A percentile compares a stretch with the other conserved stretches of the same genome.
Evolutionary conservation across 306 rosid genomes (phyloP).

Genomic region (Dryas alaskensis): DNA sequence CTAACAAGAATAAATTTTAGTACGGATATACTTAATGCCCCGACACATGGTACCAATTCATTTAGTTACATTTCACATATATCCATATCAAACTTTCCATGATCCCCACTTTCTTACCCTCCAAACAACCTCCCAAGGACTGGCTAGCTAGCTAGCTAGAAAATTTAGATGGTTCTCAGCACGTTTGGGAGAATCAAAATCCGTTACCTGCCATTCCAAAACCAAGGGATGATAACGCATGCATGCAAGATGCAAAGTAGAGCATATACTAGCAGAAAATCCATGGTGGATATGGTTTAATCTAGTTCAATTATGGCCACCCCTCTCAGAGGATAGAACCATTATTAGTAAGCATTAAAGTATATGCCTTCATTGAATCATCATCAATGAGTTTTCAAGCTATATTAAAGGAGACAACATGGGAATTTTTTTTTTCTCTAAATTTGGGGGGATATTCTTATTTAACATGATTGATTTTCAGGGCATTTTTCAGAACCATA

Average conservation of each 20-base stretch:
- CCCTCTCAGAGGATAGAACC: slow-evolving; percentile 1
- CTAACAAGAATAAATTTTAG: no score
- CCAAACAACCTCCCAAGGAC: background rate
- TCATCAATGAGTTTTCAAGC: slow-evolving; percentile 24
- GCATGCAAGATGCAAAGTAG: slow-evolving; percentile 20
- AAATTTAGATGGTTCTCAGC: slow-evolving; percentile 1
- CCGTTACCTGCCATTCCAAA: slow-evolving; percentile 1
- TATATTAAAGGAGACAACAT: slow-evolving; percentile 19
- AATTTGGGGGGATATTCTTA: slow-evolving; percentile 32
- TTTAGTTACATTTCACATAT: background rate
- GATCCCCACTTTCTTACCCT: background rate
- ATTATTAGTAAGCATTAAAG: slow-evolving; percentile 10
- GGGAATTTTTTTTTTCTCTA: slow-evolving; percentile 13
- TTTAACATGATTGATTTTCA: slow-evolving; percentile 5
- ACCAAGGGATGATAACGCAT: slow-evolving; percentile 10
- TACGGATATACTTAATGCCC: background rate
- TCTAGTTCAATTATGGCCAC: background rate
- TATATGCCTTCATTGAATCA: slow-evolving; percentile 50
- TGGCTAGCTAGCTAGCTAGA: background rate
- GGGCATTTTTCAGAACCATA: slow-evolving; percentile 22
- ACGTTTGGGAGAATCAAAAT: slow-evolving; percentile 18
- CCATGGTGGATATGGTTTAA: slow-evolving; percentile 12
- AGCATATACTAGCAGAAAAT: slow-evolving; percentile 10
- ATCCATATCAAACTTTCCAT: background rate
- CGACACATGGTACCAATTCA: background rate